A percentile compares a stretch with the other conserved stretches of the same genome.
These are phyloP conservation scores for Alternaria sp. DNA, from an alignment of 2,329 filamentous ascomycete genomes.

Conservation along the genomic window DNA sequence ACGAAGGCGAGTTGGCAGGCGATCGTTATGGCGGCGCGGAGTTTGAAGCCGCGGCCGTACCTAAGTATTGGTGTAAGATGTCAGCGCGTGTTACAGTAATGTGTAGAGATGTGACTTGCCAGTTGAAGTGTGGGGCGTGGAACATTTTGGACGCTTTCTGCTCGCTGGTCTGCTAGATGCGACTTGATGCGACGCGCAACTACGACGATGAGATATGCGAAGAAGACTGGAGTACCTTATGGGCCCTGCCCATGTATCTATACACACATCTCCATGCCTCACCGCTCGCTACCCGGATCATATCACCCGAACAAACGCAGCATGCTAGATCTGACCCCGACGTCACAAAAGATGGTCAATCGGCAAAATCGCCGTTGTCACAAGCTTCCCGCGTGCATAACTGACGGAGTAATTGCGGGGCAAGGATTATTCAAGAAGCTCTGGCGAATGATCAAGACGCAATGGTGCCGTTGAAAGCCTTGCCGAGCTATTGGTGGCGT, in stretches of 20 bases:
- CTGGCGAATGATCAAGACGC: background rate
- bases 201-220: too few relatives aligned
- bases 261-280: too few relatives aligned
- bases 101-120: background rate
- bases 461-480: background rate
- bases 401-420: background rate
- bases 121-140: slow-evolving; percentile 31
- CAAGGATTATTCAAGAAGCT: background rate
- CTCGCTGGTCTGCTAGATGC: too few relatives aligned
- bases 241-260: too few relatives aligned
- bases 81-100: too few relatives aligned
- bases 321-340: background rate
- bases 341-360: background rate
- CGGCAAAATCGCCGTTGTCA: background rate
- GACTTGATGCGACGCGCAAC: too few relatives aligned
- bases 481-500: background rate
- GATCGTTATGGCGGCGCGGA: slow-evolving; percentile 36
- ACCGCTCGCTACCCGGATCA: background rate
- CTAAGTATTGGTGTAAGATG: too few relatives aligned
- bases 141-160: slow-evolving; percentile 7
- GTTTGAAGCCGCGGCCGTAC: slow-evolving; percentile 36
- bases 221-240: too few relatives aligned
- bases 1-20: slow-evolving; percentile 42
- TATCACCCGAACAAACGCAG: background rate
- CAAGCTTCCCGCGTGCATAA: background rate